These are phyloP conservation scores for Alectoria sarmentosa DNA, from an alignment of 495 filamentous ascomycete species.

Conservation along the genomic window DNA sequence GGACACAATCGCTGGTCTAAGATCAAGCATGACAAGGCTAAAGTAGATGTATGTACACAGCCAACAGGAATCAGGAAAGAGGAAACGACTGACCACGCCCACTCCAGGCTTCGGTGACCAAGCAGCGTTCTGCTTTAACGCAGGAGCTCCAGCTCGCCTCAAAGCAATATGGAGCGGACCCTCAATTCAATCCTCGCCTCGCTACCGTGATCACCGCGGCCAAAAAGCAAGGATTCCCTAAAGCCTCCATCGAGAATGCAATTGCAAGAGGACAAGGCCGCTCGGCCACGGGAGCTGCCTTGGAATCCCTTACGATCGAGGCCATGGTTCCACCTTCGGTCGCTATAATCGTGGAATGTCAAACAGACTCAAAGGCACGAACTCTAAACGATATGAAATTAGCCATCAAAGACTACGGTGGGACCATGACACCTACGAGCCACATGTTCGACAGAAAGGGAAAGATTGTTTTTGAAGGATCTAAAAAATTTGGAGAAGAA, in stretches of 20 bases:
- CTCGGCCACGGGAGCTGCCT: constrained; percentile 57
- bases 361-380: constrained; percentile 72
- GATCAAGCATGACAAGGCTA: constrained; percentile 89
- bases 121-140: constrained; percentile 41
- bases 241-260: constrained; percentile 72
- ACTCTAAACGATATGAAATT: constrained; percentile 62
- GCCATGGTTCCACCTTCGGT: constrained; percentile 71
- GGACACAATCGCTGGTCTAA: constrained; percentile 91
- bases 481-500: constrained; percentile 56
- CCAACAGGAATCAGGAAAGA: neutral
- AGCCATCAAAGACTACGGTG: constrained; percentile 62
- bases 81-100: neutral
- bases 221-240: constrained; percentile 82
- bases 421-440: constrained; percentile 58
- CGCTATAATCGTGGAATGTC: constrained; percentile 73
- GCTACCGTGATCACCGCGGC: constrained; percentile 63
- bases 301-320: constrained; percentile 75
- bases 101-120: constrained; percentile 40
- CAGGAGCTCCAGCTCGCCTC: constrained; percentile 47
- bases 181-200: constrained; percentile 65
- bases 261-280: constrained; percentile 82
- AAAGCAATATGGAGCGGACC: constrained; percentile 56
- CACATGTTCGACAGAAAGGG: constrained; percentile 83
- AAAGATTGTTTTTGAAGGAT: constrained; percentile 57
- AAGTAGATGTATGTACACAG: constrained; percentile 50